phyloP scores from a whole-genome alignment of 2,329 filamentous ascomycete species.

The Nakataea oryzae region DNA sequence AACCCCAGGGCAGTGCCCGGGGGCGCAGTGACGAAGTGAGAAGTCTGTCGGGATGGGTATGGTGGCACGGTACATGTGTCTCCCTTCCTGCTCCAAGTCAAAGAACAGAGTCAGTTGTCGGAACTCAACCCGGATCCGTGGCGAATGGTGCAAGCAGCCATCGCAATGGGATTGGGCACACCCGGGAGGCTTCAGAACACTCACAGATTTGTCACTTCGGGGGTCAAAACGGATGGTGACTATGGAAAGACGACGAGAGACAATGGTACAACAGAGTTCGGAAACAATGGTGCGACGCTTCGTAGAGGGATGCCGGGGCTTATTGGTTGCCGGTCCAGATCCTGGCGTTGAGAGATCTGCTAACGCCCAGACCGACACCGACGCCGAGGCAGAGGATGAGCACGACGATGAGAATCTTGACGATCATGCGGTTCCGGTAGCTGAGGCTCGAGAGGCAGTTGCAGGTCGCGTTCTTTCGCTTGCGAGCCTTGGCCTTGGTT shows the following conservation, averaged over 20 bases:
- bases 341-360: conserved; percentile 47
- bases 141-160: neutral
- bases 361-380: conserved; percentile 48
- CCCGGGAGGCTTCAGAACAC: neutral
- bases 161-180: neutral
- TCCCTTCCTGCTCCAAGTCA: neutral
- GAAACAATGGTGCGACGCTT: neutral
- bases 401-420: conserved; percentile 42
- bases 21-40: neutral
- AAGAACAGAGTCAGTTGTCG: neutral
- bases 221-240: neutral
- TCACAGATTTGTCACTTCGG: neutral
- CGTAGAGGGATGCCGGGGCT: too few species aligned
- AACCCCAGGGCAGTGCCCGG: neutral
- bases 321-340: conserved; percentile 33
- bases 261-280: neutral
- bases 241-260: neutral
- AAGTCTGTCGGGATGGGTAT: neutral
- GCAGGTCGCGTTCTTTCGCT: conserved; percentile 38
- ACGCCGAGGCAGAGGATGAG: conserved; percentile 43
- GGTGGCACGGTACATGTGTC: neutral
- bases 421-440: conserved; percentile 41
- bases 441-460: conserved; percentile 41
- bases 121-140: neutral
- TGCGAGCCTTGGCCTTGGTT: conserved; percentile 45